A percentile compares a stretch with the other conserved stretches of the same genome.
Evolutionary conservation across 75 land plant genomes (phyloP).

Genomic region (Sequoia sempervirens): DNA sequence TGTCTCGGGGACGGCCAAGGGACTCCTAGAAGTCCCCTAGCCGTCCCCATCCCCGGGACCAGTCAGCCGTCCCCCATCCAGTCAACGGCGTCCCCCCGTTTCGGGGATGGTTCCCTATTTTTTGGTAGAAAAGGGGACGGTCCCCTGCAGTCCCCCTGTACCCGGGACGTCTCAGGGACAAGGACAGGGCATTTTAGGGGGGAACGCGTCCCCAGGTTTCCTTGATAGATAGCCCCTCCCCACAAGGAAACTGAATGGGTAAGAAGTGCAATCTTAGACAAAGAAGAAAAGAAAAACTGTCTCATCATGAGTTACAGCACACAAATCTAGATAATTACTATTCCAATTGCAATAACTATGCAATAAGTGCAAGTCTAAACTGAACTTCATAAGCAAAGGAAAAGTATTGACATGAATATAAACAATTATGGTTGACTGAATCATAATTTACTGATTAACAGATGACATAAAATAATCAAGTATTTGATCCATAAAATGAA

Average conservation of each 20-base stretch:
- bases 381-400: not conserved
- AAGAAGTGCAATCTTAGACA: not conserved
- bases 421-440: not conserved
- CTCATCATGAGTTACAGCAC: not conserved
- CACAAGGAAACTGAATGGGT: not conserved
- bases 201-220: too few relatives aligned
- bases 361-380: not conserved
- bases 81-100: too few relatives aligned
- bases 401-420: not conserved
- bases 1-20: too few relatives aligned
- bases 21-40: too few relatives aligned
- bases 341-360: not conserved
- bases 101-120: too few relatives aligned
- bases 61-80: too few relatives aligned
- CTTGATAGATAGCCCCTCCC: too few relatives aligned
- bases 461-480: not conserved
- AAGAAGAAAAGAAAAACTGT: not conserved
- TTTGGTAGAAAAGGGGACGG: too few relatives aligned
- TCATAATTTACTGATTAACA: not conserved
- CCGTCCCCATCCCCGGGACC: too few relatives aligned
- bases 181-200: too few relatives aligned
- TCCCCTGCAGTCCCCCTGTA: too few relatives aligned
- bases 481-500: not conserved
- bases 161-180: too few relatives aligned
- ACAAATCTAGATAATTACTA: not conserved